Evolutionary conservation across 78 protist species (phyloP).

Genomic region (Guillardia theta): DNA sequence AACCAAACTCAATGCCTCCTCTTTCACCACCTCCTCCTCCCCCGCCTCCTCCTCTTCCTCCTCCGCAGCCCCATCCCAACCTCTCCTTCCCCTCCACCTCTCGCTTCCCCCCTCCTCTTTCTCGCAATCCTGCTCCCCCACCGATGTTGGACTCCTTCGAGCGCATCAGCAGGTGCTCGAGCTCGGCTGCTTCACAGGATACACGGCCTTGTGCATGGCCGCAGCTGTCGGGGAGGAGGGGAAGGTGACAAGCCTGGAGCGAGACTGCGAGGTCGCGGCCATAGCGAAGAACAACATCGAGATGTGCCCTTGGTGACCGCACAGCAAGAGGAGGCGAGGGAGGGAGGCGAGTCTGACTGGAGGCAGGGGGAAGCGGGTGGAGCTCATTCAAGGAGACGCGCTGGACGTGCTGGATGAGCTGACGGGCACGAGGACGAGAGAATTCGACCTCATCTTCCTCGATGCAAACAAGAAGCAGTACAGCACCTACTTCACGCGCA

Average conservation of each 20-base stretch:
- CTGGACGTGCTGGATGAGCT: background rate
- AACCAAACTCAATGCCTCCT: too few species aligned
- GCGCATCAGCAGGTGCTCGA: background rate
- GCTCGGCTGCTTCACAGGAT: background rate
- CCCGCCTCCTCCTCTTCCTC: background rate
- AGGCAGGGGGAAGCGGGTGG: too few species aligned
- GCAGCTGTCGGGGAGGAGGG: background rate
- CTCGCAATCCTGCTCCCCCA: background rate
- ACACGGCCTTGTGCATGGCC: background rate
- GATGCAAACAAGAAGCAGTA: constrained; percentile 32
- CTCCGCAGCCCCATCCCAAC: background rate
- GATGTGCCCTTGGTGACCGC: background rate
- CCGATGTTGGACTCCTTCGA: background rate
- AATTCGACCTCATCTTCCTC: background rate
- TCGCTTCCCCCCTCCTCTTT: too few species aligned
- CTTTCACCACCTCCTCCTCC: too few species aligned
- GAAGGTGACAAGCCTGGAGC: too few species aligned
- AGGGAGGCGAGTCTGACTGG: too few species aligned
- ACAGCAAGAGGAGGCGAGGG: too few species aligned
- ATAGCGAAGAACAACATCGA: background rate
- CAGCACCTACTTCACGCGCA: background rate
- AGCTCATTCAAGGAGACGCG: background rate
- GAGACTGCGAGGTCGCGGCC: too few species aligned
- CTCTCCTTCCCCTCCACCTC: too few species aligned
- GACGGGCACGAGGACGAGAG: background rate